Evolutionary conservation across 2,329 filamentous ascomycete genomes (phyloP), one percentile per base, ranked within the genome.

Genomic region (Aspergillus nomiae): DNA sequence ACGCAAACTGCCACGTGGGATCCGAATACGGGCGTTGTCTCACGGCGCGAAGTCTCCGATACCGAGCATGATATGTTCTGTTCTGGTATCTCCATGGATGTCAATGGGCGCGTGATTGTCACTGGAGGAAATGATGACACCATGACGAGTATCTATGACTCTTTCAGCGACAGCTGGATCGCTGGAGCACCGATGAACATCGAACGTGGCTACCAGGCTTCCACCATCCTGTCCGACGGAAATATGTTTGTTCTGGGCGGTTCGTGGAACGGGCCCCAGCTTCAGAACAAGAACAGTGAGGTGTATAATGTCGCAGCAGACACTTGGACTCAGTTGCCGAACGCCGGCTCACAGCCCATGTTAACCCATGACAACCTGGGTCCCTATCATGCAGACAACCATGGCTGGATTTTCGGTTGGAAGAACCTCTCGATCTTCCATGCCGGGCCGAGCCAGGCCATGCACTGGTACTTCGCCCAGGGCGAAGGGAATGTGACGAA

Each of bases 41-140:
- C 56, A 10, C 56, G 16, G 10, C 60, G 56, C 0, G 50, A 28
- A n/a, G 56, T 63, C n/a, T 26, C 36, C 5, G 24, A 63, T 4
- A 63, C 61, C 8, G 32, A 59, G 34, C 61, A 63, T 41, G 61
- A 63, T 34, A 63, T 59, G 61, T 63, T 63, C 43, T 63, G 61
- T 41, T 46, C 61, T 1, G 61, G 61, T 2, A 63, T 59, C 8
- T 46, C 61, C 16, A 56, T 59, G 21, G 61, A 63, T 24, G 50
- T 21, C 16, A 34, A 63, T 26, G 56, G 61, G 10, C n/a, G 38
- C 8, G 19, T 62, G 6, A 46, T 63, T n/a, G 56, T 63, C n/a
- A 59, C 41, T 21, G 61, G 61, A 6, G 61, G 61, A 3, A 59
- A 59, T 26, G 51, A 50, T 24, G 56, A 28, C 6, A 30, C 30